Evolutionary conservation across 2,329 filamentous ascomycete species (phyloP).

Genomic region (Fusarium musae): DNA sequence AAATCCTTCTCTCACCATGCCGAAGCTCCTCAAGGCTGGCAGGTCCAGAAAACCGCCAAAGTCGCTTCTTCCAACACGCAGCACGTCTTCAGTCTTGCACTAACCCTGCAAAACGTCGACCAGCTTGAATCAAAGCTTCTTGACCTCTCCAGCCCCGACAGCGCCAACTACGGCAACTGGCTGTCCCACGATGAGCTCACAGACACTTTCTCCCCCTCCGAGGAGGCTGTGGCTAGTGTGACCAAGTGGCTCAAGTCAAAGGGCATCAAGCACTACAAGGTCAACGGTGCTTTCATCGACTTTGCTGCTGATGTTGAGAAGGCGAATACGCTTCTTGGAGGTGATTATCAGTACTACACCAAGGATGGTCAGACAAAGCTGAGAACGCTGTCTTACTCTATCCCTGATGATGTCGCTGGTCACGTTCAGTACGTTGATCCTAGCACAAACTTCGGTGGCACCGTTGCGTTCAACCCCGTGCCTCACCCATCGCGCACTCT

Average conservation of each 20-base stretch:
- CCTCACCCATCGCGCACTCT: conserved; percentile 12
- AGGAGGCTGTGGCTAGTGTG: conserved; percentile 15
- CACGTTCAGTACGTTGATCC: conserved; percentile 31
- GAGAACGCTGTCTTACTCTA: conserved; percentile 27
- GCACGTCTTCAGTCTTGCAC: conserved; percentile 29
- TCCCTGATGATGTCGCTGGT: conserved; percentile 4
- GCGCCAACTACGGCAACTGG: conserved; percentile 28
- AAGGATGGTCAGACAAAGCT: conserved; percentile 25
- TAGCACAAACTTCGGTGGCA: conserved; percentile 31
- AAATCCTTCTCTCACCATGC: conserved; percentile 25
- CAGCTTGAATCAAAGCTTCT: conserved; percentile 29
- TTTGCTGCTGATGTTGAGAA: conserved; percentile 24
- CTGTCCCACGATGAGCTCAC: conserved; percentile 16
- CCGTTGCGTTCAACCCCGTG: conserved; percentile 17
- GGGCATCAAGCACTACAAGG: conserved; percentile 27
- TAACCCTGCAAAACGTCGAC: conserved; percentile 27
- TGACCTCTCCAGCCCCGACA: conserved; percentile 26
- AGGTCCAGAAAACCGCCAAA: not conserved
- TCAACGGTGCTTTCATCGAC: conserved; percentile 25
- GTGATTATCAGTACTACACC: conserved; percentile 26
- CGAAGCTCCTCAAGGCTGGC: conserved; percentile 7
- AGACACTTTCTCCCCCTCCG: conserved; percentile 1
- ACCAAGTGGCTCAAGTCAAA: conserved; percentile 30
- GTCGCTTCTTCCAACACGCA: conserved; percentile 1
- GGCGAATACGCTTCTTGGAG: conserved; percentile 3